Conservation (phyloP, 805 yeast genomes). For the Pichia rugopelliculosa region DNA sequence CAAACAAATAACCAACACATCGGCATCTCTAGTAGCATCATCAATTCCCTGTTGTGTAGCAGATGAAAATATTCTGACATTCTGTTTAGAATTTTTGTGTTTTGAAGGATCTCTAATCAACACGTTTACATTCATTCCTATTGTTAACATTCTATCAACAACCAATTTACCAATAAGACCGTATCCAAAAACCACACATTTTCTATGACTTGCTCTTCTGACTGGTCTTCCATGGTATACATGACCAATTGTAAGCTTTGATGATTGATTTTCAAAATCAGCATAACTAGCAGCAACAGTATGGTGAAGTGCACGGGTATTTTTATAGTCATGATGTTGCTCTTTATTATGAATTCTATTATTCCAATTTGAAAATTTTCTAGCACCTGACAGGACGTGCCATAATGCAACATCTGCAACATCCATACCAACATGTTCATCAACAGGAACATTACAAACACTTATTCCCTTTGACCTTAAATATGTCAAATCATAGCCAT, state of each 20-base stretch:
- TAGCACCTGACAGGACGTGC: slow-evolving; percentile 51
- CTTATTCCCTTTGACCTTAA: slow-evolving; percentile 35
- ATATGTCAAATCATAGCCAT: slow-evolving; percentile 34
- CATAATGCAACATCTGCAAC: slow-evolving; percentile 70
- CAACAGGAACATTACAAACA: slow-evolving; percentile 55
- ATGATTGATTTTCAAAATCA: background rate
- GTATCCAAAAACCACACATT: slow-evolving; percentile 62
- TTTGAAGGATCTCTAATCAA: slow-evolving; percentile 42
- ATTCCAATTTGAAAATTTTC: slow-evolving; percentile 47
- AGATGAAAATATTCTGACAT: background rate
- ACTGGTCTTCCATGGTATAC: slow-evolving; percentile 6
- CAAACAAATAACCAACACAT: slow-evolving; percentile 56
- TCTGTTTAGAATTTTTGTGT: slow-evolving; percentile 13
- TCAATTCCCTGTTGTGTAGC: background rate
- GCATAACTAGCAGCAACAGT: slow-evolving; percentile 26
- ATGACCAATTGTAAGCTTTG: slow-evolving; percentile 16
- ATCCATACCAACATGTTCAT: slow-evolving; percentile 44
- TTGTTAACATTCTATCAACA: slow-evolving; percentile 45
- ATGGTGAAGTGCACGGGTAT: no score
- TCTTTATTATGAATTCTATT: slow-evolving; percentile 25
- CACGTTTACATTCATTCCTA: slow-evolving; percentile 62
- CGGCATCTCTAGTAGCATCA: slow-evolving; percentile 23
- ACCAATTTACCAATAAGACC: slow-evolving; percentile 68
- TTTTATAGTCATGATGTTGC: slow-evolving; percentile 31
- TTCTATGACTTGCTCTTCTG: slow-evolving; percentile 32